These are phyloP conservation scores for Ceratobasidium theobromae DNA, from an alignment of 1,284 basidiomycete genomes.

Conservation along the genomic window DNA sequence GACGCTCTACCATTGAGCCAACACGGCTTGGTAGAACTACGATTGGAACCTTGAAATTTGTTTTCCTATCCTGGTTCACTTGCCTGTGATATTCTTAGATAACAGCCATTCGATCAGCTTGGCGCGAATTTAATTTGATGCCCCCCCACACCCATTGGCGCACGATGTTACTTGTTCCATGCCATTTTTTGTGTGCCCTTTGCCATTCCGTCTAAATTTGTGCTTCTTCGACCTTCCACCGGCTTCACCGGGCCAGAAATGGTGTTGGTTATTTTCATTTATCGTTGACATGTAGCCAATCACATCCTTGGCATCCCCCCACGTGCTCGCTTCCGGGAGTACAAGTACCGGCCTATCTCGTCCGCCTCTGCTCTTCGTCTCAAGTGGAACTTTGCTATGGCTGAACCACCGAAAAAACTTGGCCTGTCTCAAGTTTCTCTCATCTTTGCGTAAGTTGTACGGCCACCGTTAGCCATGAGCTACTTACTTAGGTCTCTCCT, in stretches of 20 bases:
- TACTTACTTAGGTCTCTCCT: constrained; percentile 5
- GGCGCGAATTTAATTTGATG: neutral
- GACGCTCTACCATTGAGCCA: constrained; percentile 33
- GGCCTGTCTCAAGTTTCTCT: constrained; percentile 62
- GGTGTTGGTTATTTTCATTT: constrained; percentile 5
- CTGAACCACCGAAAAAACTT: constrained; percentile 17
- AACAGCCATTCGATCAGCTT: neutral
- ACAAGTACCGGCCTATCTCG: constrained; percentile 20
- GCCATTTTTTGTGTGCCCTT: neutral
- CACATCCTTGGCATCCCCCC: neutral
- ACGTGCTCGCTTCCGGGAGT: neutral
- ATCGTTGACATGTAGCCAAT: constrained; percentile 19
- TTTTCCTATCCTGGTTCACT: neutral
- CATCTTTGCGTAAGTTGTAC: constrained; percentile 67
- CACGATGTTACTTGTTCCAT: neutral
- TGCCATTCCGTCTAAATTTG: neutral
- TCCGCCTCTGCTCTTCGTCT: neutral
- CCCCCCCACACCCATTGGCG: neutral
- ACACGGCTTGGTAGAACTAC: neutral
- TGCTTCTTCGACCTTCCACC: neutral
- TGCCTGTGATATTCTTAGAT: neutral
- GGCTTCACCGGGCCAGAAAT: neutral
- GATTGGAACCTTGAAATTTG: neutral
- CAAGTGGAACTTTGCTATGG: constrained; percentile 2
- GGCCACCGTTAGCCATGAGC: constrained; percentile 8